Percentiles rank a stretch among this genome's conserved stretches.
Conservation (phyloP, 2,329 filamentous ascomycete genomes). For the Leptographium radiaticola region DNA sequence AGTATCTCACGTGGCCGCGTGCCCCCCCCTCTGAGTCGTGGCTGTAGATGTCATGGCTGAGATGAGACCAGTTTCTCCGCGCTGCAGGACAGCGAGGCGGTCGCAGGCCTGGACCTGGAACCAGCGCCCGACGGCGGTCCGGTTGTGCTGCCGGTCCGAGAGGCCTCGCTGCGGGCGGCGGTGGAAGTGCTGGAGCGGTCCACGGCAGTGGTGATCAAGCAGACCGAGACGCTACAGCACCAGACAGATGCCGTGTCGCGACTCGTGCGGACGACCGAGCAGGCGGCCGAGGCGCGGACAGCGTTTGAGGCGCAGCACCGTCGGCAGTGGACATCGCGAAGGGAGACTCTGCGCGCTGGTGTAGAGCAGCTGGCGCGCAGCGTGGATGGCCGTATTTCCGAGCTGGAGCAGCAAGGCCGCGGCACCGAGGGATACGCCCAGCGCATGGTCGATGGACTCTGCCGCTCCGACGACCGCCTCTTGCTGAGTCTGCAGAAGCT, state of each 20-base stretch:
- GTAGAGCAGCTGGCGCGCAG: constrained; percentile 35
- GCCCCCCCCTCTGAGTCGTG: neutral
- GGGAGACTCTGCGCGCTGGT: constrained; percentile 26
- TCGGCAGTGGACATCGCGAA: constrained; percentile 26
- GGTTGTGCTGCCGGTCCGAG: constrained; percentile 36
- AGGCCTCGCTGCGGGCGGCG: constrained; percentile 47
- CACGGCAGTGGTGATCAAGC: constrained; percentile 49
- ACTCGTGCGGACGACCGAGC: constrained; percentile 29
- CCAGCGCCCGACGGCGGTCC: constrained; percentile 16
- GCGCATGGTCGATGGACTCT: constrained; percentile 32
- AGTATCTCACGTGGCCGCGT: no score
- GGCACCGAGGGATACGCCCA: constrained; percentile 30
- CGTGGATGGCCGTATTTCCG: constrained; percentile 31
- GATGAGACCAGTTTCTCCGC: constrained; percentile 32
- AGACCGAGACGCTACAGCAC: constrained; percentile 45
- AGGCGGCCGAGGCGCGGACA: constrained; percentile 20
- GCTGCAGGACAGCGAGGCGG: constrained; percentile 34
- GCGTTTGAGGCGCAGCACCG: constrained; percentile 21
- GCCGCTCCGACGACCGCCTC: constrained; percentile 52
- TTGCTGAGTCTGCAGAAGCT: constrained; percentile 54
- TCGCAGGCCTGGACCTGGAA: constrained; percentile 30
- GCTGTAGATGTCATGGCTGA: no score
- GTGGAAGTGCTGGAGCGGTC: constrained; percentile 52
- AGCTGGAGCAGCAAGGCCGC: constrained; percentile 38
- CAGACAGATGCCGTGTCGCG: constrained; percentile 49